These are phyloP conservation scores for Copromyces sp. DNA, from an alignment of 495 filamentous ascomycete genomes.

Conservation along the genomic window DNA sequence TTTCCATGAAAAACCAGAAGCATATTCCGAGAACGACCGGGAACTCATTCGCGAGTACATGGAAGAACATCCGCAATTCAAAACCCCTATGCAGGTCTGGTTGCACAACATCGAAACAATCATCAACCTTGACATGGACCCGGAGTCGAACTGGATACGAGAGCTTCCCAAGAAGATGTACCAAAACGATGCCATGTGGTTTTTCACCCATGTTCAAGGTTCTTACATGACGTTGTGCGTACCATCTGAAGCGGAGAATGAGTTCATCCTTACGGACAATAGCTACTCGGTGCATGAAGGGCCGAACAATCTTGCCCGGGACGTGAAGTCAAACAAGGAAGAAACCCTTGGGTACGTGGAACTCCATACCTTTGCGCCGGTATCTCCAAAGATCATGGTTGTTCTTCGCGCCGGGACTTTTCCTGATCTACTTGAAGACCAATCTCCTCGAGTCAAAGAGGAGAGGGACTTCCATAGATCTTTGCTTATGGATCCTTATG, in stretches of 20 bases:
- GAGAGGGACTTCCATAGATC: not conserved
- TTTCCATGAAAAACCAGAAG: slow-evolving; percentile 22
- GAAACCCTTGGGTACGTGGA: slow-evolving; percentile 15
- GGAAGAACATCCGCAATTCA: slow-evolving; percentile 27
- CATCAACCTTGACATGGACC: slow-evolving; percentile 37
- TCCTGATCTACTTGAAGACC: slow-evolving; percentile 20
- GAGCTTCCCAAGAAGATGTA: slow-evolving; percentile 29
- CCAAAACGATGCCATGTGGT: slow-evolving; percentile 32
- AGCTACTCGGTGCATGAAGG: slow-evolving; percentile 40
- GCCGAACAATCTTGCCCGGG: slow-evolving; percentile 15
- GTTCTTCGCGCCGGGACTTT: slow-evolving; percentile 27
- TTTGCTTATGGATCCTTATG: slow-evolving; percentile 2
- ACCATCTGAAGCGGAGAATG: slow-evolving; percentile 24
- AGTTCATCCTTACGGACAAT: slow-evolving; percentile 43
- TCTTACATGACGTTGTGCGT: slow-evolving; percentile 32
- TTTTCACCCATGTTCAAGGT: slow-evolving; percentile 23
- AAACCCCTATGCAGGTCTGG: slow-evolving; percentile 42
- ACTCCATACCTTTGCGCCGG: slow-evolving; percentile 35
- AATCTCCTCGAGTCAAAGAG: too few species aligned
- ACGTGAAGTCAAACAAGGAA: not conserved
- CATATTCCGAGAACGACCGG: slow-evolving; percentile 32
- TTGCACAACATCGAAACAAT: slow-evolving; percentile 38
- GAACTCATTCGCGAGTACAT: slow-evolving; percentile 33
- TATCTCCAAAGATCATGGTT: slow-evolving; percentile 43
- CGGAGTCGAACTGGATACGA: slow-evolving; percentile 22